Conservation (phyloP, 306 rosid species). For the Corylus americana region DNA sequence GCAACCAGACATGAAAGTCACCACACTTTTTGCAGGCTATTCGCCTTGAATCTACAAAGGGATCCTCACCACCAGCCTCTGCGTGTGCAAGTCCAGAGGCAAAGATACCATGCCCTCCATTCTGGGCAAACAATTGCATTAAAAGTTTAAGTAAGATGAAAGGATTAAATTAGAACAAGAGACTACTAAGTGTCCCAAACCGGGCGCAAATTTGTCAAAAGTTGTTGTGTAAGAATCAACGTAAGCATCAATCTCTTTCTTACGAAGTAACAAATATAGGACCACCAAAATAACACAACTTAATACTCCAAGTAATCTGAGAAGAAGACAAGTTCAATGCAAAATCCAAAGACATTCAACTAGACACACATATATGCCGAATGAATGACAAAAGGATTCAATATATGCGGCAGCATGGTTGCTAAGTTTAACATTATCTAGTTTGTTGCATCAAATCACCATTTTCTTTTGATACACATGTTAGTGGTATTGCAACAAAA, state of each 20-base stretch:
- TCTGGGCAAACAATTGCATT: conserved; percentile 52
- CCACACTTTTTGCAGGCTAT: conserved; percentile 90
- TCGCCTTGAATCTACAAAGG: conserved; percentile 71
- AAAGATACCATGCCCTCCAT: conserved; percentile 70
- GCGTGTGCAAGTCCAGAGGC: conserved; percentile 63
- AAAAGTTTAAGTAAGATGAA: conserved; percentile 39
- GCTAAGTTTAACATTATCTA: not conserved
- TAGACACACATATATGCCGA: not conserved
- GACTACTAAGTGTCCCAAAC: conserved; percentile 8
- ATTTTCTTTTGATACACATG: not conserved
- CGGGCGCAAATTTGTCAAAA: conserved; percentile 1
- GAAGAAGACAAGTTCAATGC: not conserved
- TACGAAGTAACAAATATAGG: conserved; percentile 7
- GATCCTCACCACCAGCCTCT: conserved; percentile 73
- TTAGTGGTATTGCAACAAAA: not conserved
- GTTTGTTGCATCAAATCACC: conserved; percentile 5
- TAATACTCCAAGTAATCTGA: not conserved
- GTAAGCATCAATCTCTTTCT: conserved; percentile 6
- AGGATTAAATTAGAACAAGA: conserved; percentile 17
- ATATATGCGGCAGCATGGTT: not conserved
- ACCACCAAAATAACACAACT: not conserved
- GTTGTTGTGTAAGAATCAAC: not conserved
- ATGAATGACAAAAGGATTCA: not conserved
- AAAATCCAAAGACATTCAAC: conserved; percentile 7
- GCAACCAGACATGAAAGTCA: conserved; percentile 77